Evolutionary conservation across 2,329 filamentous ascomycete genomes (phyloP).

Genomic region (Pezicula carpinea): DNA sequence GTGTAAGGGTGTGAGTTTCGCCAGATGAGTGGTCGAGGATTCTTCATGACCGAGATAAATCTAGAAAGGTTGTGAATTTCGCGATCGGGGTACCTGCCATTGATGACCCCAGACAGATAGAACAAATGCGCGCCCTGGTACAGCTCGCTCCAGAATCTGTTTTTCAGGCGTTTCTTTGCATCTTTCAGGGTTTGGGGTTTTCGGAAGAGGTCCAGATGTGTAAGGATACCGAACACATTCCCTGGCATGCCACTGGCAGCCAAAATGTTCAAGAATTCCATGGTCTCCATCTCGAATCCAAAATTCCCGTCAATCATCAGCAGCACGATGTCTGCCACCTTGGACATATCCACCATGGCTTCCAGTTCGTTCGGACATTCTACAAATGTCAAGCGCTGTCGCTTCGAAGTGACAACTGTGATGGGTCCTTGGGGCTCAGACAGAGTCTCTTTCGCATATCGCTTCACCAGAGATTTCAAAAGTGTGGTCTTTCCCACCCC

Average conservation of each 20-base stretch:
- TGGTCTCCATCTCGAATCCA: slow-evolving; percentile 99
- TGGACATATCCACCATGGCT: slow-evolving; percentile 94
- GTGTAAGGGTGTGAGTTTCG: slow-evolving; percentile 94
- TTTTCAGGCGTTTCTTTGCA: slow-evolving; percentile 94
- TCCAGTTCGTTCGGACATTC: slow-evolving; percentile 97
- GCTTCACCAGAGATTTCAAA: slow-evolving; percentile 86
- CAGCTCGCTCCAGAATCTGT: slow-evolving; percentile 92
- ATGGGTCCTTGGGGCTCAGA: slow-evolving; percentile 86
- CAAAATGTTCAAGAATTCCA: slow-evolving; percentile 96
- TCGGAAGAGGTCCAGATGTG: slow-evolving; percentile 90
- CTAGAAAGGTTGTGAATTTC: slow-evolving; percentile 94
- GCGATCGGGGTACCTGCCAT: slow-evolving; percentile 92
- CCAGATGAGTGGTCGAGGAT: slow-evolving; percentile 93
- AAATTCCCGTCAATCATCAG: slow-evolving; percentile 99
- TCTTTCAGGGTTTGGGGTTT: slow-evolving; percentile 89
- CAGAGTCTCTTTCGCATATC: slow-evolving; percentile 94
- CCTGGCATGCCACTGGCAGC: slow-evolving; percentile 96
- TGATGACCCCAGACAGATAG: slow-evolving; percentile 93
- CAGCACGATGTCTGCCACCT: slow-evolving; percentile 94
- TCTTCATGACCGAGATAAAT: slow-evolving; percentile 99
- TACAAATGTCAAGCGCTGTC: slow-evolving; percentile 88
- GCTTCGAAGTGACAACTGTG: slow-evolving; percentile 94
- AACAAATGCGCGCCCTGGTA: slow-evolving; percentile 97
- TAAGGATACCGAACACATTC: slow-evolving; percentile 95
- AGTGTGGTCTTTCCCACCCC: slow-evolving; percentile 95